Base-by-base conservation (phyloP, 2,329 filamentous ascomycete genomes). In the Nannizziopsis arthrosporioides region DNA sequence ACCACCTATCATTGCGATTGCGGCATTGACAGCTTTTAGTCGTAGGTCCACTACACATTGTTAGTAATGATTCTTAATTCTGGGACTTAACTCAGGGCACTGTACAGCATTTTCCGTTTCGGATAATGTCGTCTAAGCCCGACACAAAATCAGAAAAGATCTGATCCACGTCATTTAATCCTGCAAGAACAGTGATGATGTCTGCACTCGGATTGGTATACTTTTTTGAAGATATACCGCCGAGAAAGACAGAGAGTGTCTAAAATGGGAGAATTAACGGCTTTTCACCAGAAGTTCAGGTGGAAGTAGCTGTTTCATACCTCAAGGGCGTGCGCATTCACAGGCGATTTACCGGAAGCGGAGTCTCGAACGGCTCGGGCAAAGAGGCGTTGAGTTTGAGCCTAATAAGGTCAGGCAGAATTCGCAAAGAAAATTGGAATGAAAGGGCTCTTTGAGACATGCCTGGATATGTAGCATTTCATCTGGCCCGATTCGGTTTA, bases 141-240 rank as follows among this genome's bases (percentile, higher is more conserved):
- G 80, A 78, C 39, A 94, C 88, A 60, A 96, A 92, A 49, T 94
- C 86, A 38, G 85, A 83, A 63, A 96, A 90, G 40, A 93, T 77
- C 6, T 76, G 73, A 63, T 98, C 92, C 42, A 94, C 84, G 57
- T 87, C 77, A 68, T 95, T 84, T 45, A 98, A 77, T 5, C 92
- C 92, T 3, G 89, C 86, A 42, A 98, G 75, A 31, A 96, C 76
- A 49, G 82, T 81, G 60, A 98, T 94, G 57, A 95, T 84, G 66
- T 96, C 92, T 43, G 92, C 92, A 65, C 88, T 95, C 5, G 89
- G 85, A 59, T 95, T 95, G 18, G 85, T 88, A 65, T 94, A 98
- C 64, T 84, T 87, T 68, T 96, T 98, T 50, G 78, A 78, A 53
- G 96, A 73, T 14, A 94, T 76, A 47, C 81, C 80, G 43, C 82